phyloP scores from a whole-genome alignment of 2,329 filamentous ascomycete genomes.

The Rhinocladiella similis region DNA sequence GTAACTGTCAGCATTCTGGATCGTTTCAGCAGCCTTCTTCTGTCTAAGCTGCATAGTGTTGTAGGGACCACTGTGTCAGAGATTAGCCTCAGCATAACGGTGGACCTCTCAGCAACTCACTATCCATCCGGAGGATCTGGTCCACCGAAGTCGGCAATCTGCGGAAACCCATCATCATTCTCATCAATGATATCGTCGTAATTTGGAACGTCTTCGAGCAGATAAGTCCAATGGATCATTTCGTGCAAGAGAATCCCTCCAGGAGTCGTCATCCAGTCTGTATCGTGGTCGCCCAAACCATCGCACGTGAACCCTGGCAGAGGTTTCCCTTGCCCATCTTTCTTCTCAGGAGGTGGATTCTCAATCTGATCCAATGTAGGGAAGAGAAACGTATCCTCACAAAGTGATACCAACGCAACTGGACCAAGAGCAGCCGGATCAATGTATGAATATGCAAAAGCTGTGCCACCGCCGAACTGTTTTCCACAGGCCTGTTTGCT shows the following conservation, averaged over 20 bases:
- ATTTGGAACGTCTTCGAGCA: slow-evolving; percentile 1
- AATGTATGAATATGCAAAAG: not conserved
- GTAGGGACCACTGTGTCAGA: not conserved
- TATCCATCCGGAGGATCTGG: not conserved
- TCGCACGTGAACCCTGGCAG: slow-evolving; percentile 4
- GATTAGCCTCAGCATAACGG: not conserved
- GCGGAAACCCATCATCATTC: slow-evolving; percentile 3
- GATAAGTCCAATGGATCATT: slow-evolving; percentile 12
- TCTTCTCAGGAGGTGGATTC: not conserved
- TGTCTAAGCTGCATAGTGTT: not conserved
- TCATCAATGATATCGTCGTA: slow-evolving; percentile 4
- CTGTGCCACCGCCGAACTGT: not conserved
- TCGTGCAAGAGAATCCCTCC: slow-evolving; percentile 10
- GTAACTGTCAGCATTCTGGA: slow-evolving; percentile 9
- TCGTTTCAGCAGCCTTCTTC: not conserved
- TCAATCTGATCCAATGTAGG: slow-evolving; percentile 2
- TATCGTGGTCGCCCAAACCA: slow-evolving; percentile 8
- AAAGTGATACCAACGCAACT: not conserved
- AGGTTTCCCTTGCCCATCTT: not conserved
- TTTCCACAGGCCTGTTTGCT: slow-evolving; percentile 1
- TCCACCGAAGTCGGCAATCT: slow-evolving; percentile 2
- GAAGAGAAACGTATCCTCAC: slow-evolving; percentile 1
- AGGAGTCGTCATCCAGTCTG: slow-evolving; percentile 10
- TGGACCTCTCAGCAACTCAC: not conserved
- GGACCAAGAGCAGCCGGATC: not conserved